Evolutionary conservation across 2,329 filamentous ascomycete species (phyloP).

Genomic region (Akanthomyces muscarius): DNA sequence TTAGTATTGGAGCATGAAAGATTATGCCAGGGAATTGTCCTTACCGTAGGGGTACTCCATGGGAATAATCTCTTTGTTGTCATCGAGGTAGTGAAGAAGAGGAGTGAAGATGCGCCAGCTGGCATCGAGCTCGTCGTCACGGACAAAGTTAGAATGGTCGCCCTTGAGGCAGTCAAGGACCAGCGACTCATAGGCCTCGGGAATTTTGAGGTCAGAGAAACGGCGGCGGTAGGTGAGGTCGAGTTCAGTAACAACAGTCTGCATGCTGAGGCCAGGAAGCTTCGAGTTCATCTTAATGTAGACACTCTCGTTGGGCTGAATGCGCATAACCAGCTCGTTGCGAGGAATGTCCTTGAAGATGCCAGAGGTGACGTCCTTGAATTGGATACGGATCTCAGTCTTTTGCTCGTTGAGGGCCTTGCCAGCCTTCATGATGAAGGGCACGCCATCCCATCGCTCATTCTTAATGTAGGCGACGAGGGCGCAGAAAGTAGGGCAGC

Average conservation of each 20-base stretch:
- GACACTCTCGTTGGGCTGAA: constrained; percentile 98
- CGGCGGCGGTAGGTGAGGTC: constrained; percentile 96
- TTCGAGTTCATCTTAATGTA: constrained; percentile 99
- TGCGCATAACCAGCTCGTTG: constrained; percentile 98
- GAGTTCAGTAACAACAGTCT: constrained; percentile 97
- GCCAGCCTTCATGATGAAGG: constrained; percentile 98
- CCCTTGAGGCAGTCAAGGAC: constrained; percentile 98
- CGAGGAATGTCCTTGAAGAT: constrained; percentile 99
- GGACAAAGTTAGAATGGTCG: constrained; percentile 98
- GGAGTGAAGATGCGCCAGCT: constrained; percentile 99
- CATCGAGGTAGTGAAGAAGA: constrained; percentile 94
- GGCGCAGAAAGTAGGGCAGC: constrained; percentile 97
- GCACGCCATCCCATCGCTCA: constrained; percentile 97
- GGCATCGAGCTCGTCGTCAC: constrained; percentile 93
- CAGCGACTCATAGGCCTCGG: constrained; percentile 96
- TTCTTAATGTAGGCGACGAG: constrained; percentile 99
- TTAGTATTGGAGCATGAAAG: constrained; percentile 22
- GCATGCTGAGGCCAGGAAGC: constrained; percentile 96
- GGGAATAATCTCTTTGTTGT: constrained; percentile 98
- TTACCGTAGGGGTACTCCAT: constrained; percentile 99
- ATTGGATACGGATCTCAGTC: constrained; percentile 98
- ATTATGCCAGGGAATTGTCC: constrained; percentile 29
- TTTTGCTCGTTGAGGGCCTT: constrained; percentile 99
- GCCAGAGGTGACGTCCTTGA: constrained; percentile 98
- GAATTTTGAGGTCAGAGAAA: constrained; percentile 99